Conservation (phyloP, 352 stramenopile genomes). For the Halophytophthora polymorphica region DNA sequence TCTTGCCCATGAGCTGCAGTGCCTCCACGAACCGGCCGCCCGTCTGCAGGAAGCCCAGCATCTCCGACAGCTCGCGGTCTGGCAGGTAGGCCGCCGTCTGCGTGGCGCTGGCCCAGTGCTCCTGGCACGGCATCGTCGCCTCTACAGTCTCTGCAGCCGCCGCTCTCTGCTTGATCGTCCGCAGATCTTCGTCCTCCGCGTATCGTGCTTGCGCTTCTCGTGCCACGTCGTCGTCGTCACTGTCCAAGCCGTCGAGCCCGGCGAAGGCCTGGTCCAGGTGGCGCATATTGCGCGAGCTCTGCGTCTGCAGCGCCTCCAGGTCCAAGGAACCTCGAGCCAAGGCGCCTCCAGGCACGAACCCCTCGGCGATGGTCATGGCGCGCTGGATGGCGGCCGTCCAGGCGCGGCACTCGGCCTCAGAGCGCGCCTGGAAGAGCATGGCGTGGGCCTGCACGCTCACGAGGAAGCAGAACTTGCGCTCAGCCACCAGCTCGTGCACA, state of each 20-base stretch:
- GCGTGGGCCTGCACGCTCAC: constrained; percentile 55
- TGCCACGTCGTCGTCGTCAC: constrained; percentile 11
- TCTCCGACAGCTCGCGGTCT: constrained; percentile 43
- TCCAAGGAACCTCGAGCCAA: constrained; percentile 34
- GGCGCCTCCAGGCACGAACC: constrained; percentile 39
- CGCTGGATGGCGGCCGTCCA: constrained; percentile 68
- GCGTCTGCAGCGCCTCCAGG: constrained; percentile 46
- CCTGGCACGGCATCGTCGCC: constrained; percentile 7
- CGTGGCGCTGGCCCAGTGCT: constrained; percentile 19
- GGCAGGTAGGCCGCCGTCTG: constrained; percentile 31
- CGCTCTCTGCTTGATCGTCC: constrained; percentile 16
- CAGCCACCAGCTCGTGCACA: constrained; percentile 58
- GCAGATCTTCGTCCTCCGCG: constrained; percentile 8
- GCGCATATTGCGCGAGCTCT: constrained; percentile 54
- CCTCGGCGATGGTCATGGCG: constrained; percentile 68
- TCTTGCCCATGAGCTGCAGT: constrained; percentile 63
- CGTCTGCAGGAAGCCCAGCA: constrained; percentile 61
- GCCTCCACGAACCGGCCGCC: constrained; percentile 70
- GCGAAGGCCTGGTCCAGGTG: constrained; percentile 31
- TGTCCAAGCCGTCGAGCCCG: constrained; percentile 26
- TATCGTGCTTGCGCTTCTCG: background rate
- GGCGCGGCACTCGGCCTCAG: constrained; percentile 37
- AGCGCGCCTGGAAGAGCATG: constrained; percentile 65
- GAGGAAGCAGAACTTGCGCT: constrained; percentile 67
- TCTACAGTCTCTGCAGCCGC: background rate